phyloP scores from a whole-genome alignment of 768 basidiomycete species.

The Tylopilus sp. region DNA sequence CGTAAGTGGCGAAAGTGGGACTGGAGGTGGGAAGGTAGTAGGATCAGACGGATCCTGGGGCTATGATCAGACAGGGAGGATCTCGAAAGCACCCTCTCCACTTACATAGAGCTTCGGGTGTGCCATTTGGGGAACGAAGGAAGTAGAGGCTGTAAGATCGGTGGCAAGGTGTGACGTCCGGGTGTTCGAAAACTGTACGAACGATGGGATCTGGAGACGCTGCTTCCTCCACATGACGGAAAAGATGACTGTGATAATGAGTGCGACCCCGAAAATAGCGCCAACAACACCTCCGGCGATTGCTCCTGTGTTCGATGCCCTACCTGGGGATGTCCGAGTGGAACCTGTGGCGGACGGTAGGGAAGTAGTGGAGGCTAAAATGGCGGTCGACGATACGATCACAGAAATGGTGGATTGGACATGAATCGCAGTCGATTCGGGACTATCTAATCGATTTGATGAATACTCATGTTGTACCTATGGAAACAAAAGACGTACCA shows the following conservation, averaged over 20 bases:
- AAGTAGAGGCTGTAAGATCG: slow-evolving; percentile 8
- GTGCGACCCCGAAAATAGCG: slow-evolving; percentile 50
- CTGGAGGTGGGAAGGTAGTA: slow-evolving; percentile 30
- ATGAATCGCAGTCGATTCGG: slow-evolving; percentile 41
- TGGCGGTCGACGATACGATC: slow-evolving; percentile 9
- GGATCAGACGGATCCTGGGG: slow-evolving; percentile 38
- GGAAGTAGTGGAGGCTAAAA: slow-evolving; percentile 13
- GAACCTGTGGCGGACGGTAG: slow-evolving; percentile 10
- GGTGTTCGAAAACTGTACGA: slow-evolving; percentile 8
- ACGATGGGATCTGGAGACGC: slow-evolving; percentile 22
- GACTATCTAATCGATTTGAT: slow-evolving; percentile 31
- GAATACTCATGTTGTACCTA: background rate
- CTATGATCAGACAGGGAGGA: slow-evolving; percentile 2
- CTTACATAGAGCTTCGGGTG: slow-evolving; percentile 32
- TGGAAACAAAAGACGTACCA: slow-evolving; percentile 12
- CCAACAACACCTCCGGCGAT: slow-evolving; percentile 65
- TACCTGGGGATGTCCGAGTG: slow-evolving; percentile 6
- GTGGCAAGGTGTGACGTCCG: background rate
- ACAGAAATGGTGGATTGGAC: slow-evolving; percentile 25
- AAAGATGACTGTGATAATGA: slow-evolving; percentile 36
- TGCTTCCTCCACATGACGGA: slow-evolving; percentile 36
- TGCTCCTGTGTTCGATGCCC: slow-evolving; percentile 42
- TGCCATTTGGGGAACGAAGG: slow-evolving; percentile 12
- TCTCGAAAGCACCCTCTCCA: background rate
- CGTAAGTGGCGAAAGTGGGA: slow-evolving; percentile 15